Percentiles rank a stretch among this genome's conserved stretches.
Evolutionary conservation across 139 green algal genomes (phyloP).

Genomic region (Desmodesmus armatus): DNA sequence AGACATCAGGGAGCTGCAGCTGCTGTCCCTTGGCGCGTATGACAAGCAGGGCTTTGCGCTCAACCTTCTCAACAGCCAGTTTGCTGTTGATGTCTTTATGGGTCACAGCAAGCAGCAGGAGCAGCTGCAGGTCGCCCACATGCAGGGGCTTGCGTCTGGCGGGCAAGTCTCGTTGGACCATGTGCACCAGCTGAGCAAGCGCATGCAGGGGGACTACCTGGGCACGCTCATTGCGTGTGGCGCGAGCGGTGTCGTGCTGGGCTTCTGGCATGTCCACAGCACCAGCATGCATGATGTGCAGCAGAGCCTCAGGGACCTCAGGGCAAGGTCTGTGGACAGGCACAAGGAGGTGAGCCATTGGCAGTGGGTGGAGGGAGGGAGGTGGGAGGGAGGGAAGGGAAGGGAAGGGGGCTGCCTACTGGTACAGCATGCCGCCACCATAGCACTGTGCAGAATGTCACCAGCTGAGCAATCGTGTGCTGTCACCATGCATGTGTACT

Average conservation of each 20-base stretch:
- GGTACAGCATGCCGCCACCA: too few species aligned
- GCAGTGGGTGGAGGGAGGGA: too few species aligned
- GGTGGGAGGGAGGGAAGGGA: too few species aligned
- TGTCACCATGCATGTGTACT: neutral
- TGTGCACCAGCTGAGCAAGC: neutral
- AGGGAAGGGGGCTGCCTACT: too few species aligned
- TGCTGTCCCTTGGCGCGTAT: neutral
- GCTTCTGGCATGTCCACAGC: conserved; percentile 28
- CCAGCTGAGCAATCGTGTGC: neutral
- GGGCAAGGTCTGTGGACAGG: neutral
- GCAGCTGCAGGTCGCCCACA: neutral
- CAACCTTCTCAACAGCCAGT: neutral
- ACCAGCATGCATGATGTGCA: conserved; percentile 15
- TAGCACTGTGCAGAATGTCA: neutral
- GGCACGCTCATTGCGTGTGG: conserved; percentile 24
- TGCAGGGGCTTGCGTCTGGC: neutral
- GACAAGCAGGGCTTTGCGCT: neutral
- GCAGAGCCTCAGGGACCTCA: conserved; percentile 14
- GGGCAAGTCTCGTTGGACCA: neutral
- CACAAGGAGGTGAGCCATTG: too few species aligned
- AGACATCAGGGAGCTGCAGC: conserved; percentile 14
- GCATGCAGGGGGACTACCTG: neutral
- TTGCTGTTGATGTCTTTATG: neutral
- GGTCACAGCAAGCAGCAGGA: neutral
- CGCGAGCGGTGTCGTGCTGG: neutral